Conservation (phyloP, 1,284 basidiomycete species). For the Xerocomus amazonicus region DNA sequence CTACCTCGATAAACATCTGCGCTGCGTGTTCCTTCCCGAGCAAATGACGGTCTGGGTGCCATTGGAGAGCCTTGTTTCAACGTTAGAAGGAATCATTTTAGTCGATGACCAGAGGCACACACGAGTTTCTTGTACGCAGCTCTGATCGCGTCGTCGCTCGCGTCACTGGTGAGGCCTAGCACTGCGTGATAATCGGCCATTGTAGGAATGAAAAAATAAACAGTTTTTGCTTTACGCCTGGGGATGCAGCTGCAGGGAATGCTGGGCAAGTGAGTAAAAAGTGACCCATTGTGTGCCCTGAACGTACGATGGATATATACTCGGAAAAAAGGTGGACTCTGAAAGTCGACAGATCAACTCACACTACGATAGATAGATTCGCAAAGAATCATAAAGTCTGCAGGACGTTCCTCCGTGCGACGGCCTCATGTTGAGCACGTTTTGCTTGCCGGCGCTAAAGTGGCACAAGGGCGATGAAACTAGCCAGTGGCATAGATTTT, state of each 20-base stretch:
- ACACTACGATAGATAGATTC: constrained; percentile 21
- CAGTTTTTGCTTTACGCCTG: constrained; percentile 1
- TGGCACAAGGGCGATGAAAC: constrained; percentile 1
- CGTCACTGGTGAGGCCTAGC: constrained; percentile 30
- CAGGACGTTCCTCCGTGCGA: constrained; percentile 17
- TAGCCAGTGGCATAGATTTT: no score
- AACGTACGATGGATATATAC: constrained; percentile 28
- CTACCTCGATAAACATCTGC: constrained; percentile 33
- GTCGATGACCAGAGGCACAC: constrained; percentile 6
- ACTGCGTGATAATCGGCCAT: constrained; percentile 29
- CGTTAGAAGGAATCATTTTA: constrained; percentile 2
- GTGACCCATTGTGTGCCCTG: constrained; percentile 6
- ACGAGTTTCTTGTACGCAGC: constrained; percentile 36
- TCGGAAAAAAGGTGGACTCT: constrained; percentile 20
- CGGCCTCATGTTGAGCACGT: constrained; percentile 34
- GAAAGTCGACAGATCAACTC: constrained; percentile 22
- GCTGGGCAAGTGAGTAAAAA: constrained; percentile 9
- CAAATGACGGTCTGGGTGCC: constrained; percentile 53
- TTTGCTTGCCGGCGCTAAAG: constrained; percentile 29
- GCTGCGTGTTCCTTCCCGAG: constrained; percentile 34
- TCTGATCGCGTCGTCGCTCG: constrained; percentile 32
- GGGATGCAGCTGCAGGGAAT: constrained; percentile 7
- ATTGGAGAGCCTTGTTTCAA: constrained; percentile 30
- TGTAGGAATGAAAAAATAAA: constrained; percentile 17
- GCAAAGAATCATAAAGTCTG: constrained; percentile 24